These are phyloP conservation scores for Aspergillus taichungensis DNA, from an alignment of 495 filamentous ascomycete genomes.

Conservation along the genomic window DNA sequence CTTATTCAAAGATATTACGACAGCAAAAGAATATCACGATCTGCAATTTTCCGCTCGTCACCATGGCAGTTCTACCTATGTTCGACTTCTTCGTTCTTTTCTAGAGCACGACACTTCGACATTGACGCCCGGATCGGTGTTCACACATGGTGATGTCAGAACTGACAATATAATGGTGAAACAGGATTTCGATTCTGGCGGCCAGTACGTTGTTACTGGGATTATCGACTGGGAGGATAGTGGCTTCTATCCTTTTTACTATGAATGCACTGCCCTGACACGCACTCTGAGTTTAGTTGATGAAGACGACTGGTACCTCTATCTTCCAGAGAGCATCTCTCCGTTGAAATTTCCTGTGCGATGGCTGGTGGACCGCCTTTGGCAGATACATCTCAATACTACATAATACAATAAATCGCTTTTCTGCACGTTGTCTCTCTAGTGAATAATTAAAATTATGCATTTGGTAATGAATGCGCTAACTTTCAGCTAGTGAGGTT, in stretches of 20 bases:
- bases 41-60: slow-evolving; percentile 25
- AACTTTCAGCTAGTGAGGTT: too few species aligned
- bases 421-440: too few species aligned
- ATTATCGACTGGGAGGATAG: slow-evolving; percentile 29
- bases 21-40: slow-evolving; percentile 18
- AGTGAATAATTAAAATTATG: too few species aligned
- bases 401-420: too few species aligned
- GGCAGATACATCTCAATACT: slow-evolving; percentile 16
- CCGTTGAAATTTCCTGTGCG: slow-evolving; percentile 13
- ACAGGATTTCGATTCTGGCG: slow-evolving; percentile 15
- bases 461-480: too few species aligned
- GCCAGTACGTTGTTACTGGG: slow-evolving; percentile 17
- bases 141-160: slow-evolving; percentile 32
- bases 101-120: slow-evolving; percentile 7
- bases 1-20: slow-evolving; percentile 20
- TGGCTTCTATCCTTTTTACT: slow-evolving; percentile 26
- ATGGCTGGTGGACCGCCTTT: slow-evolving; percentile 29
- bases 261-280: slow-evolving; percentile 22
- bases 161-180: slow-evolving; percentile 32
- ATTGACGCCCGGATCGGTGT: slow-evolving; percentile 15
- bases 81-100: slow-evolving; percentile 21
- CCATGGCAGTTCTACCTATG: slow-evolving; percentile 17
- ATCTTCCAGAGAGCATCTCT: slow-evolving; percentile 19
- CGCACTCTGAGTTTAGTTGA: slow-evolving; percentile 18
- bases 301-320: slow-evolving; percentile 24